These are phyloP conservation scores for Colletotrichum falcatum DNA, from an alignment of 2,329 filamentous ascomycete genomes.

Conservation along the genomic window DNA sequence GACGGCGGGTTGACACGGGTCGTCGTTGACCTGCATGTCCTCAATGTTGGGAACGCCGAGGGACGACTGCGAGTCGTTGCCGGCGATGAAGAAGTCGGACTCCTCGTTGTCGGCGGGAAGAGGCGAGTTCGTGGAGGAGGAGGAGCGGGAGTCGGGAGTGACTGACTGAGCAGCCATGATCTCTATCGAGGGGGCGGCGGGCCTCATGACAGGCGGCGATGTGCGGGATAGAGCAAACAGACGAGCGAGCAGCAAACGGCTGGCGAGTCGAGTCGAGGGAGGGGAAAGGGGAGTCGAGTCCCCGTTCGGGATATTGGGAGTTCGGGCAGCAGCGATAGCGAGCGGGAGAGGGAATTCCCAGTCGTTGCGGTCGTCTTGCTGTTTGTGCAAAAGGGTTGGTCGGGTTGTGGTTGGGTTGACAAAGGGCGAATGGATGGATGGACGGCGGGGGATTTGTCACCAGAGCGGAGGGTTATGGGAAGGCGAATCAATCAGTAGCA, in stretches of 20 bases:
- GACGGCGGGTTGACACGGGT: slow-evolving; percentile 80
- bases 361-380: slow-evolving; percentile 5
- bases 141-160: slow-evolving; percentile 64
- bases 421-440: neutral
- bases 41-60: slow-evolving; percentile 83
- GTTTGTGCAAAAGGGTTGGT: slow-evolving; percentile 3
- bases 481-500: slow-evolving; percentile 25
- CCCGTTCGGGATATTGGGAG: slow-evolving; percentile 14
- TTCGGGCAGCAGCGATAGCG: slow-evolving; percentile 1
- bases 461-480: slow-evolving; percentile 26
- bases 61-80: slow-evolving; percentile 94
- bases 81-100: slow-evolving; percentile 89
- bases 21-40: slow-evolving; percentile 76
- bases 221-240: neutral
- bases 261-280: slow-evolving; percentile 23
- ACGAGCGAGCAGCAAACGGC: slow-evolving; percentile 5
- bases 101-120: slow-evolving; percentile 86
- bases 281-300: slow-evolving; percentile 33
- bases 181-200: slow-evolving; percentile 46
- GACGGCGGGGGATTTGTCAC: slow-evolving; percentile 38
- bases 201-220: slow-evolving; percentile 43
- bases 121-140: slow-evolving; percentile 80
- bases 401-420: slow-evolving; percentile 16
- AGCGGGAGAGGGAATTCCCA: neutral
- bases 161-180: slow-evolving; percentile 44